Evolutionary conservation across 2,329 filamentous ascomycete genomes (phyloP).

Genomic region (Penicillium sp.): DNA sequence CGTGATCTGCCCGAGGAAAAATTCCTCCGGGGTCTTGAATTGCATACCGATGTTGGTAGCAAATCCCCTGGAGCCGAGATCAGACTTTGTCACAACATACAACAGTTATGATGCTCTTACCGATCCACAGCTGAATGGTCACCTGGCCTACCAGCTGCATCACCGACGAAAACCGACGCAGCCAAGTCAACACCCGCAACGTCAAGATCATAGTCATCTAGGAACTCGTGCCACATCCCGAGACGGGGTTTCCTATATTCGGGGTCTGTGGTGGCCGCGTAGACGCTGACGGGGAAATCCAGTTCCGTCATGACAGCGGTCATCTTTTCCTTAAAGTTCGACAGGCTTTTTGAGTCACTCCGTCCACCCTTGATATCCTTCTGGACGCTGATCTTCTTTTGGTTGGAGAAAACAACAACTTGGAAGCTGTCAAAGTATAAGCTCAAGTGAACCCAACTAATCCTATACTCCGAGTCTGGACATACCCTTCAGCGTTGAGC

Average conservation of each 20-base stretch:
- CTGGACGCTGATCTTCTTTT: slow-evolving; percentile 75
- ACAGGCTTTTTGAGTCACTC: slow-evolving; percentile 63
- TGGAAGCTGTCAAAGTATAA: slow-evolving; percentile 56
- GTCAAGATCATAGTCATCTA: slow-evolving; percentile 60
- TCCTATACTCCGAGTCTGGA: background rate
- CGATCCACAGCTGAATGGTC: slow-evolving; percentile 62
- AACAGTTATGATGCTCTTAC: slow-evolving; percentile 32
- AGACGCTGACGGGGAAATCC: slow-evolving; percentile 73
- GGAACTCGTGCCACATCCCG: slow-evolving; percentile 80
- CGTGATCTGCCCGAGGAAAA: slow-evolving; percentile 68
- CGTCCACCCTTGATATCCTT: slow-evolving; percentile 69
- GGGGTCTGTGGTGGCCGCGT: slow-evolving; percentile 82
- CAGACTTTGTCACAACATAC: slow-evolving; percentile 16
- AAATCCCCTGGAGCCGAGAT: slow-evolving; percentile 60
- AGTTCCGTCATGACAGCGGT: slow-evolving; percentile 62
- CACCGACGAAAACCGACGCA: slow-evolving; percentile 81
- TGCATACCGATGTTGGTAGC: slow-evolving; percentile 77
- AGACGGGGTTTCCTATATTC: slow-evolving; percentile 79
- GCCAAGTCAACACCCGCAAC: slow-evolving; percentile 62
- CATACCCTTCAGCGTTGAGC: slow-evolving; percentile 68
- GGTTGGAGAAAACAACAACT: slow-evolving; percentile 82
- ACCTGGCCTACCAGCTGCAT: slow-evolving; percentile 63
- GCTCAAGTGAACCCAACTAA: background rate
- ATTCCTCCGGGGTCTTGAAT: slow-evolving; percentile 89
- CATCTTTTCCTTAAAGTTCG: slow-evolving; percentile 80